phyloP scores from a whole-genome alignment of 1,284 basidiomycete species.

The Trametes sp. region DNA sequence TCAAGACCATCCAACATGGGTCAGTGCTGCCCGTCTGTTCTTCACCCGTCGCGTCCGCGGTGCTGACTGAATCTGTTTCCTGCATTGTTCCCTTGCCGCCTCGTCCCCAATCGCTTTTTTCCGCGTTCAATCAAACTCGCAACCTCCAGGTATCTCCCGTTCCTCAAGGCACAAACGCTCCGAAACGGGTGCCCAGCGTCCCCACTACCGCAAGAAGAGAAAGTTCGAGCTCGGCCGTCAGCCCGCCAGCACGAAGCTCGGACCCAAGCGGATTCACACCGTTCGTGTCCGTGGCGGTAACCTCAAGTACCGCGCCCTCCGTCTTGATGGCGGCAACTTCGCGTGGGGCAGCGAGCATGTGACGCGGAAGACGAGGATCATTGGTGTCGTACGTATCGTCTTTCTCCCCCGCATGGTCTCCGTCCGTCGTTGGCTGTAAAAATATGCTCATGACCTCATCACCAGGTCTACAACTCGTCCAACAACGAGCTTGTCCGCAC shows the following conservation, averaged over 20 bases:
- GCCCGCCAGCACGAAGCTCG: conserved; percentile 94
- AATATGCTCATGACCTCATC: neutral
- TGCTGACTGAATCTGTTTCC: conserved; percentile 14
- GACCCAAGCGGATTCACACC: conserved; percentile 90
- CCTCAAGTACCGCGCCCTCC: conserved; percentile 91
- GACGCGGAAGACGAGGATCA: conserved; percentile 93
- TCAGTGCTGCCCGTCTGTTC: conserved; percentile 39
- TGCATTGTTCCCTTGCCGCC: neutral
- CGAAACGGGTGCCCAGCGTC: conserved; percentile 90
- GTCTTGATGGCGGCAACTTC: conserved; percentile 95
- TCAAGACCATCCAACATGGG: conserved; percentile 49
- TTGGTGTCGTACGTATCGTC: conserved; percentile 84
- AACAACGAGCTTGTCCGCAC: conserved; percentile 99
- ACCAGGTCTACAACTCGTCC: conserved; percentile 93
- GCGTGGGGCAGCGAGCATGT: conserved; percentile 95
- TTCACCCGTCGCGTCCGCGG: neutral
- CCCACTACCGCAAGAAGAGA: conserved; percentile 98
- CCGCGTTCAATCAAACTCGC: conserved; percentile 4
- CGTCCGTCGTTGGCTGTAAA: no score
- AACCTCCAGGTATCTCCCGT: conserved; percentile 84
- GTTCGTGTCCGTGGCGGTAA: conserved; percentile 95
- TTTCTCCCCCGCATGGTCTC: no score
- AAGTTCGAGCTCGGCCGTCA: conserved; percentile 99
- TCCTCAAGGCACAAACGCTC: conserved; percentile 96
- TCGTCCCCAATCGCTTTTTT: neutral